phyloP scores from a whole-genome alignment of 2,329 filamentous ascomycete species.

The Penicillium sp. region DNA sequence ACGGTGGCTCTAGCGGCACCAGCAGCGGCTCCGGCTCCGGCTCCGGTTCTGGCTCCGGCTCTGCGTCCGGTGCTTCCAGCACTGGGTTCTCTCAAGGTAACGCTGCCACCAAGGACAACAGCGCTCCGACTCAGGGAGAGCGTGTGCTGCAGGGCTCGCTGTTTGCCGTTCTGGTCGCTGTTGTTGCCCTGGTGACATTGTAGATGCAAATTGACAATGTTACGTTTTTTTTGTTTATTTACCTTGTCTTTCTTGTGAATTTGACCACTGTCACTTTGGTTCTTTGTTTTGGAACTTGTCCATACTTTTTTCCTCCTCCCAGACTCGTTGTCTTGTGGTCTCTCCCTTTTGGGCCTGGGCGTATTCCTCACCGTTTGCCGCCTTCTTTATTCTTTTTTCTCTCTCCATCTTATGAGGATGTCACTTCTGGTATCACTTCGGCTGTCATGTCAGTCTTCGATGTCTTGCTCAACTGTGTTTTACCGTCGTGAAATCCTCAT shows the following conservation, averaged over 20 bases:
- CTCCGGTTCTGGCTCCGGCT: constrained; percentile 26
- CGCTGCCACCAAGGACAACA: constrained; percentile 15
- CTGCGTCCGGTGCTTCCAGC: constrained; percentile 12
- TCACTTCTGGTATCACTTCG: too few species aligned
- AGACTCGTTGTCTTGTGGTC: too few species aligned
- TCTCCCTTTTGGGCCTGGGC: too few species aligned
- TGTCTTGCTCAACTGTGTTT: too few species aligned
- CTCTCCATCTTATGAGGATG: too few species aligned
- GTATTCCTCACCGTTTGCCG: too few species aligned
- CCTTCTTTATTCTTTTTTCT: too few species aligned
- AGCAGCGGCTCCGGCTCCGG: constrained; percentile 18
- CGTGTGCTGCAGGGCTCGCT: constrained; percentile 40
- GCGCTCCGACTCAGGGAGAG: constrained; percentile 33
- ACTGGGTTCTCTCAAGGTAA: constrained; percentile 31
- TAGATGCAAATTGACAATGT: constrained; percentile 23
- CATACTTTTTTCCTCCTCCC: too few species aligned
- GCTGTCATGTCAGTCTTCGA: too few species aligned
- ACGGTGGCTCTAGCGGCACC: constrained; percentile 10
- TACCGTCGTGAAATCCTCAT: too few species aligned
- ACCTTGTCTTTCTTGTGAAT: background rate
- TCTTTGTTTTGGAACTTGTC: background rate
- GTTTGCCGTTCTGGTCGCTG: constrained; percentile 43
- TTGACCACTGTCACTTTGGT: background rate
- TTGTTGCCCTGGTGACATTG: constrained; percentile 42
- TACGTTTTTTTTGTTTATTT: constrained; percentile 4